phyloP scores from a whole-genome alignment of 73 alveolate species.

The Stentor coeruleus region DNA sequence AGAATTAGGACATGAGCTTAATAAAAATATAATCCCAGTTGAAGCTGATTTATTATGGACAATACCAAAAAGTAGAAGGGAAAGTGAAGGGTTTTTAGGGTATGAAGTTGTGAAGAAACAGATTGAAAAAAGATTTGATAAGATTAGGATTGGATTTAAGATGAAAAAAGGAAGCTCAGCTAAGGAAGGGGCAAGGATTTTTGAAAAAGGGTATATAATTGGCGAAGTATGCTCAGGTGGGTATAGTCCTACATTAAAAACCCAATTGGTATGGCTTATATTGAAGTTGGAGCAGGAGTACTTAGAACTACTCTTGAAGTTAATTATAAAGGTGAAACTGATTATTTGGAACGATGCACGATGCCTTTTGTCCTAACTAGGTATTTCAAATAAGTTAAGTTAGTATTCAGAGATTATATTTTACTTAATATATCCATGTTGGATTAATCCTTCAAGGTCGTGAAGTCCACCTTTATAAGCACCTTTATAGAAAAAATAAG shows the following conservation, averaged over 20 bases:
- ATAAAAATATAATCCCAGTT: conserved; percentile 59
- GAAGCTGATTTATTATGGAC: conserved; percentile 87
- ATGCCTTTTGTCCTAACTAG: conserved; percentile 73
- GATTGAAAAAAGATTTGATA: conserved; percentile 37
- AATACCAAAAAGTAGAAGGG: conserved; percentile 55
- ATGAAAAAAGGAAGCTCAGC: conserved; percentile 59
- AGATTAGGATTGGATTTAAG: conserved; percentile 56
- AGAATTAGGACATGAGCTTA: conserved; percentile 82
- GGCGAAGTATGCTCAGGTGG: conserved; percentile 51
- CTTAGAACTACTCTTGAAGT: background rate
- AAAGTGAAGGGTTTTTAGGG: conserved; percentile 60
- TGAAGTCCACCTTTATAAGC: background rate
- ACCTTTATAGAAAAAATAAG: background rate
- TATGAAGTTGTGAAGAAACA: conserved; percentile 46
- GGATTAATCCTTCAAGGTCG: too few species aligned
- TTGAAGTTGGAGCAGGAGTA: background rate
- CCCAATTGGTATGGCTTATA: conserved; percentile 36
- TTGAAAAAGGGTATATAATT: conserved; percentile 46
- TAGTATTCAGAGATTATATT: too few species aligned
- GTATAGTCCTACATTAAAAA: conserved; percentile 15
- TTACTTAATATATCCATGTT: too few species aligned
- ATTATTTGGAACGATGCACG: conserved; percentile 34
- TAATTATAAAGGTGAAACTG: conserved; percentile 21
- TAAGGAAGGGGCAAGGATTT: conserved; percentile 60
- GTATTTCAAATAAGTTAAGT: conserved; percentile 49